These are phyloP conservation scores for Nidularia pulvinata DNA, from an alignment of 768 basidiomycete genomes.

Conservation along the genomic window DNA sequence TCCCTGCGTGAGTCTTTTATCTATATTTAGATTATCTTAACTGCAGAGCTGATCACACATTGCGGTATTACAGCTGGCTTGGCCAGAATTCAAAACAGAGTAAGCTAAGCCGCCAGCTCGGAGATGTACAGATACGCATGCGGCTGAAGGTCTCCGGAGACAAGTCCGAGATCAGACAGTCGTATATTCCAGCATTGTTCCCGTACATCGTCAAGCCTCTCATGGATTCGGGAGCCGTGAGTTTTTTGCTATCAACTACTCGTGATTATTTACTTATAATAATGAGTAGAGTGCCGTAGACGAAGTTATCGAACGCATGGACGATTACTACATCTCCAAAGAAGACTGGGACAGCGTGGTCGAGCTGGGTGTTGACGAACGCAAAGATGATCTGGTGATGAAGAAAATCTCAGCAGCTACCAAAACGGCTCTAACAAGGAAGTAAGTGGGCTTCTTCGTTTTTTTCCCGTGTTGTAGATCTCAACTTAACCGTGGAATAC, in stretches of 20 bases:
- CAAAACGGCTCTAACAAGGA: conserved; percentile 85
- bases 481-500: neutral
- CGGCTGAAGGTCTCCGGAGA: conserved; percentile 92
- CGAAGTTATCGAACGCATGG: conserved; percentile 86
- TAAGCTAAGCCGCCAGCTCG: conserved; percentile 79
- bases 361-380: conserved; percentile 87
- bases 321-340: conserved; percentile 89
- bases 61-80: conserved; percentile 70
- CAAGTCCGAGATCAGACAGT: conserved; percentile 86
- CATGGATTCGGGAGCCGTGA: conserved; percentile 67
- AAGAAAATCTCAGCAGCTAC: conserved; percentile 84
- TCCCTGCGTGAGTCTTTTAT: conserved; percentile 74
- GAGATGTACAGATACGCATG: conserved; percentile 95
- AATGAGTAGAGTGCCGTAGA: conserved; percentile 69
- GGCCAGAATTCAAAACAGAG: conserved; percentile 95
- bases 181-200: conserved; percentile 89
- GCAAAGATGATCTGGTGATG: conserved; percentile 70
- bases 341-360: conserved; percentile 98
- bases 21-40: neutral
- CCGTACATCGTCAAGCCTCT: conserved; percentile 82
- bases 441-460: conserved; percentile 42
- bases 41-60: neutral
- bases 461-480: neutral
- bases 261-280: no score
- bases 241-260: conserved; percentile 23